Evolutionary conservation across 2,329 filamentous ascomycete genomes (phyloP).

Genomic region (Aspergillus fijiensis): DNA sequence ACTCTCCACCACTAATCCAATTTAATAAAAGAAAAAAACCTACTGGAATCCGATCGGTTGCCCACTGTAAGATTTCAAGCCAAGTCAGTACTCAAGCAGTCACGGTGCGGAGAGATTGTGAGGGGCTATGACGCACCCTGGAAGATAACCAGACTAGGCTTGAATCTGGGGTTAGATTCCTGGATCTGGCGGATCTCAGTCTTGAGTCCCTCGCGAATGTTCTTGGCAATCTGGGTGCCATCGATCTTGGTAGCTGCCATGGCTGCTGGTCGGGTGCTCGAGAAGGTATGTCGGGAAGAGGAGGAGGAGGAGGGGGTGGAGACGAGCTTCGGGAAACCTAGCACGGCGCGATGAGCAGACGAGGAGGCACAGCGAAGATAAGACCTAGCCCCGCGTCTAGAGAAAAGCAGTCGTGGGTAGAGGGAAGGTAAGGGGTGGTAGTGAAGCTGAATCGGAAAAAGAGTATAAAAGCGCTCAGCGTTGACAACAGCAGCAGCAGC

Average conservation of each 20-base stretch:
- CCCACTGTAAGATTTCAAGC: conserved; percentile 62
- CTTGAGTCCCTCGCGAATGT: conserved; percentile 79
- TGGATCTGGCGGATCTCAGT: conserved; percentile 79
- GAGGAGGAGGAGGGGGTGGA: conserved; percentile 10
- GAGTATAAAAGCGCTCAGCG: conserved; percentile 16
- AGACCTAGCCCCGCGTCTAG: conserved; percentile 18
- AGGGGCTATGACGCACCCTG: conserved; percentile 63
- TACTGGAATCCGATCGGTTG: conserved; percentile 88
- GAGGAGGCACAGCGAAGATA: conserved; percentile 17
- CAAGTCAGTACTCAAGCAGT: neutral
- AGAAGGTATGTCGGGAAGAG: conserved; percentile 43
- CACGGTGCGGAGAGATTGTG: neutral
- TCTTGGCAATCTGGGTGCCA: conserved; percentile 91
- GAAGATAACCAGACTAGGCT: conserved; percentile 88
- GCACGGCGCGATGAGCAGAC: conserved; percentile 17
- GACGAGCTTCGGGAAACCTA: conserved; percentile 19
- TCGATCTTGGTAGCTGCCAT: conserved; percentile 94
- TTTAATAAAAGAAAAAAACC: conserved; percentile 33
- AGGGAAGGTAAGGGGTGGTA: conserved; percentile 9
- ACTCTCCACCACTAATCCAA: neutral
- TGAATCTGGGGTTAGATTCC: conserved; percentile 78
- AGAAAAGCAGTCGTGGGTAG: conserved; percentile 13
- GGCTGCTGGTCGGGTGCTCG: conserved; percentile 55
- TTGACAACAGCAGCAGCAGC: conserved; percentile 8
- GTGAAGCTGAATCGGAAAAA: conserved; percentile 21